Percentiles rank a stretch among this genome's conserved stretches.
phyloP scores from a whole-genome alignment of 768 basidiomycete species.

The Pluteus cervinus region DNA sequence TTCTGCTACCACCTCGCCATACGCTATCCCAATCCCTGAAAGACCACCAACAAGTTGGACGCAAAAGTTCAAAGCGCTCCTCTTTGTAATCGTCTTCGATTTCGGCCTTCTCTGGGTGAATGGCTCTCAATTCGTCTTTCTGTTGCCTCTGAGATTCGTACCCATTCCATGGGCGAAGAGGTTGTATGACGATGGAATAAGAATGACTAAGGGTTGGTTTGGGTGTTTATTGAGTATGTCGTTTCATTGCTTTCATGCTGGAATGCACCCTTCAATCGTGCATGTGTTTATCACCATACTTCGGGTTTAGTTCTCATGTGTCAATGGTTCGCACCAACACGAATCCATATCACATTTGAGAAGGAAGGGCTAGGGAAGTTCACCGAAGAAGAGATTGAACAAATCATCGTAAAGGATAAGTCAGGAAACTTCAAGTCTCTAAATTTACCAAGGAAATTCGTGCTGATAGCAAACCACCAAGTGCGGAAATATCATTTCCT shows the following conservation, averaged over 20 bases:
- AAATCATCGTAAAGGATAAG: constrained; percentile 48
- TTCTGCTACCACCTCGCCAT: too few relatives aligned
- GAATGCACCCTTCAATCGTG: not conserved
- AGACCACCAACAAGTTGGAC: constrained; percentile 52
- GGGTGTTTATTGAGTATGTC: constrained; percentile 65
- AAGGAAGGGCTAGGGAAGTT: constrained; percentile 60
- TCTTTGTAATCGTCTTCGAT: constrained; percentile 55
- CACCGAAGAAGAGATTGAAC: constrained; percentile 50
- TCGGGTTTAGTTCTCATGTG: constrained; percentile 61
- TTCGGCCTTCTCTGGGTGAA: constrained; percentile 66
- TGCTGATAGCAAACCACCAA: constrained; percentile 92
- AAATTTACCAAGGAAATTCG: constrained; percentile 70
- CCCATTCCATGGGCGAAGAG: constrained; percentile 50
- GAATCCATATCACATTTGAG: constrained; percentile 68
- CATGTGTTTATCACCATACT: not conserved
- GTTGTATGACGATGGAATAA: constrained; percentile 64
- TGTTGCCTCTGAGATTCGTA: constrained; percentile 61
- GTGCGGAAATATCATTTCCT: constrained; percentile 29
- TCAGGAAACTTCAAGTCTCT: constrained; percentile 54
- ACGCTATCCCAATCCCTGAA: constrained; percentile 45
- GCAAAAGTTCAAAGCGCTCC: constrained; percentile 39
- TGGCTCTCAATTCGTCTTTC: constrained; percentile 62
- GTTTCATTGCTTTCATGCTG: not conserved
- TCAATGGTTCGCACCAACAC: constrained; percentile 79
- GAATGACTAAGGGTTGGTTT: constrained; percentile 81